These are phyloP conservation scores for Pulveroboletus sp. DNA, from an alignment of 768 basidiomycete genomes.

Conservation along the genomic window DNA sequence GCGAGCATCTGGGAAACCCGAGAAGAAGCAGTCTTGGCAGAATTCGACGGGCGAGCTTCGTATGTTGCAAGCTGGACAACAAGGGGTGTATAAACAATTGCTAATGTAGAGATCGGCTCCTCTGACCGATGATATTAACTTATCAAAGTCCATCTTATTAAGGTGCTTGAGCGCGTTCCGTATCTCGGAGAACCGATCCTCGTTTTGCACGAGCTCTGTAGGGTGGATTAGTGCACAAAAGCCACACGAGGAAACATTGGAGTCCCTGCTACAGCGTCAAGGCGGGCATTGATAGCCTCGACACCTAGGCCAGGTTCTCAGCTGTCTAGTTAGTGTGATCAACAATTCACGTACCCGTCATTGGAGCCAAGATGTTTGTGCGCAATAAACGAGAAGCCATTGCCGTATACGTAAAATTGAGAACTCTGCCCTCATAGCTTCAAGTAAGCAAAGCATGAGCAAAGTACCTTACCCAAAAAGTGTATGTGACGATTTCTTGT, in stretches of 20 bases:
- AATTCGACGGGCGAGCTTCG: conserved; percentile 52
- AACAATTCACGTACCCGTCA: conserved; percentile 51
- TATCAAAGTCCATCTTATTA: conserved; percentile 87
- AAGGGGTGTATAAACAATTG: background rate
- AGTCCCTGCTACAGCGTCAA: conserved; percentile 83
- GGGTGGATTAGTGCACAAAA: conserved; percentile 2
- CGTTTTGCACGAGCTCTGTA: conserved; percentile 71
- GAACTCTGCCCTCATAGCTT: conserved; percentile 39
- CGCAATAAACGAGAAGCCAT: conserved; percentile 86
- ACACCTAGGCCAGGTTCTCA: conserved; percentile 18
- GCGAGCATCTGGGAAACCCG: conserved; percentile 79
- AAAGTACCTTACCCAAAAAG: conserved; percentile 62
- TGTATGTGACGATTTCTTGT: conserved; percentile 67
- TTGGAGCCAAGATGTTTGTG: conserved; percentile 78
- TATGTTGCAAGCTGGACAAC: conserved; percentile 58
- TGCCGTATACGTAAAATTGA: conserved; percentile 84
- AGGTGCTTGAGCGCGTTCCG: conserved; percentile 66
- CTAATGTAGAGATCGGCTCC: background rate
- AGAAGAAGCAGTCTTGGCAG: conserved; percentile 61
- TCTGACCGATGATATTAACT: conserved; percentile 68
- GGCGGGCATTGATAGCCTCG: conserved; percentile 68
- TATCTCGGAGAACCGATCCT: conserved; percentile 69
- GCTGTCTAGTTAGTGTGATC: background rate
- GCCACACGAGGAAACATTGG: background rate
- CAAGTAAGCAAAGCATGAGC: background rate